Conservation (phyloP, 83 land plant genomes). For the Thuja plicata region DNA sequence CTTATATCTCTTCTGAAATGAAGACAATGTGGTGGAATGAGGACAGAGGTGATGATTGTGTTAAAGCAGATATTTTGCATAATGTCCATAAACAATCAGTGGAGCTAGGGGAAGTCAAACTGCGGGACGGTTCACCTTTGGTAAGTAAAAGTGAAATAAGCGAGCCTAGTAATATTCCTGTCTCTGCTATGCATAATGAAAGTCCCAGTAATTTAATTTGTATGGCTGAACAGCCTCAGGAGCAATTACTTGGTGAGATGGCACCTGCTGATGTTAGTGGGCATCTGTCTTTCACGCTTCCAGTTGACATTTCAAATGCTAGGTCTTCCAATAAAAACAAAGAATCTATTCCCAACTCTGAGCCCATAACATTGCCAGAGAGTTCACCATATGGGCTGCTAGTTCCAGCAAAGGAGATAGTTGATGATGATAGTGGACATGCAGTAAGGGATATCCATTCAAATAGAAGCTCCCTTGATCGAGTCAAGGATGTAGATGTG, state of each 20-base stretch:
- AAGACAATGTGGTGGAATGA: neutral
- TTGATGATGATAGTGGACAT: neutral
- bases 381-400: neutral
- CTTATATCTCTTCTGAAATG: neutral
- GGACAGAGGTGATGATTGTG: neutral
- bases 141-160: slow-evolving; percentile 1
- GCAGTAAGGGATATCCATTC: neutral
- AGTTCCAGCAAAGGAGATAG: neutral
- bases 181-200: slow-evolving; percentile 1
- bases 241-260: neutral
- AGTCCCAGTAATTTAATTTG: neutral
- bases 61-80: neutral
- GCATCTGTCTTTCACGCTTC: slow-evolving; percentile 3
- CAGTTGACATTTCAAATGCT: neutral
- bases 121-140: neutral
- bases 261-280: slow-evolving; percentile 7
- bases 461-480: neutral
- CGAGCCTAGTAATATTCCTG: neutral
- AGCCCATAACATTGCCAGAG: neutral
- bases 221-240: neutral
- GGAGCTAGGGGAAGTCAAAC: neutral
- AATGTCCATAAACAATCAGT: neutral
- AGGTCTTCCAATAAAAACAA: slow-evolving; percentile 11
- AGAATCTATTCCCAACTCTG: neutral
- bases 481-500: neutral